phyloP scores from a whole-genome alignment of 345 rosid species.

The Ceriops zippeliana region DNA sequence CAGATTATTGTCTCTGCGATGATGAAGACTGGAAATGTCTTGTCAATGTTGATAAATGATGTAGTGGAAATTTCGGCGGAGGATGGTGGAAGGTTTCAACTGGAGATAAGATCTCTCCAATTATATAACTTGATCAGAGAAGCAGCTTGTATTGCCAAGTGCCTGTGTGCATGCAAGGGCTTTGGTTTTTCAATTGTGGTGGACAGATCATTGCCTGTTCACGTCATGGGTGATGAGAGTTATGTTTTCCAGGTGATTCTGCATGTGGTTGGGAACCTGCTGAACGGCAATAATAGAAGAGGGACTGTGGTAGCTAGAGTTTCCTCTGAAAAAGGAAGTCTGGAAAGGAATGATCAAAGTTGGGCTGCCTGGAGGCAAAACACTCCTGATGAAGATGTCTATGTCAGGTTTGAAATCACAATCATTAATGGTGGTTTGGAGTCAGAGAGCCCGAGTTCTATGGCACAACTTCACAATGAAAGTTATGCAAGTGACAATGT shows the following conservation, averaged over 20 bases:
- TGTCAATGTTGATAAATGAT: conserved; percentile 76
- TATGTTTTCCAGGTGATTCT: conserved; percentile 83
- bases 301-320: conserved; percentile 51
- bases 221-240: conserved; percentile 74
- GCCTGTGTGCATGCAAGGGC: conserved; percentile 66
- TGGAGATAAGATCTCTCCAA: conserved; percentile 57
- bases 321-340: conserved; percentile 59
- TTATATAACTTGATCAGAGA: conserved; percentile 65
- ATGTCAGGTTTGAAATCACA: conserved; percentile 65
- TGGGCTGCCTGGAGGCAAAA: conserved; percentile 69
- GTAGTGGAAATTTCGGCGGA: conserved; percentile 69
- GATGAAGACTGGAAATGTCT: conserved; percentile 70
- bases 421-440: conserved; percentile 31
- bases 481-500: conserved; percentile 44
- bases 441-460: conserved; percentile 43
- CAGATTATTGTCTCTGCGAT: conserved; percentile 63
- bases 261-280: conserved; percentile 80
- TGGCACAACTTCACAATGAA: conserved; percentile 38
- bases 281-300: conserved; percentile 45
- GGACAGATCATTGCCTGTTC: conserved; percentile 69
- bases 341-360: conserved; percentile 58
- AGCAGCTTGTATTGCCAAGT: conserved; percentile 76
- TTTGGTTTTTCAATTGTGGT: conserved; percentile 58
- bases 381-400: conserved; percentile 56
- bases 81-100: conserved; percentile 57